phyloP scores from a whole-genome alignment of 2,329 filamentous ascomycete genomes.

The Ascomycota sp. region DNA sequence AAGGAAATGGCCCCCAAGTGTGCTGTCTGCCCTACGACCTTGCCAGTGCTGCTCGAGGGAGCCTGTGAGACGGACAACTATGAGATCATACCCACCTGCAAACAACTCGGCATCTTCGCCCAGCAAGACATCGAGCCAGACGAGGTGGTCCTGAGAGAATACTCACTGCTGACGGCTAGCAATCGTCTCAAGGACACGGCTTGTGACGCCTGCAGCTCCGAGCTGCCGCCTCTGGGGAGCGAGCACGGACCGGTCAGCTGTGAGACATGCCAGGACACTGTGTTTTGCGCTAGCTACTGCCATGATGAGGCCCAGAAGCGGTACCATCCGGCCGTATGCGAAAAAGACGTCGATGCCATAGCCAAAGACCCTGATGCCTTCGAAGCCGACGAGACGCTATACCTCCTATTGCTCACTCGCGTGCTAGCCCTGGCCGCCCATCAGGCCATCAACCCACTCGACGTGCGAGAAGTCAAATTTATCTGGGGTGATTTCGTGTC shows the following conservation, averaged over 20 bases:
- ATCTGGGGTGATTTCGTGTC: constrained; percentile 47
- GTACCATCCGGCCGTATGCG: constrained; percentile 44
- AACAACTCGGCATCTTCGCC: constrained; percentile 78
- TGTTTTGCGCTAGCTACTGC: constrained; percentile 41
- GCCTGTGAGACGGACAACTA: constrained; percentile 26
- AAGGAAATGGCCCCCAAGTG: constrained; percentile 54
- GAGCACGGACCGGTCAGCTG: constrained; percentile 28
- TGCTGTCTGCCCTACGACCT: constrained; percentile 49
- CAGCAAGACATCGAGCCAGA: constrained; percentile 56
- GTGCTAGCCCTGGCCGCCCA: constrained; percentile 40
- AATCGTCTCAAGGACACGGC: constrained; percentile 68
- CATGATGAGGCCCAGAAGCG: constrained; percentile 31
- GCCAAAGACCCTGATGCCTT: constrained; percentile 38
- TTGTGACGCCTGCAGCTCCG: constrained; percentile 71
- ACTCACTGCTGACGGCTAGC: constrained; percentile 69
- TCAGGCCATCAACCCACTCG: constrained; percentile 36
- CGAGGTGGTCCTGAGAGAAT: constrained; percentile 58
- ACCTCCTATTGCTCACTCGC: constrained; percentile 38
- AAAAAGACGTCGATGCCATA: constrained; percentile 41
- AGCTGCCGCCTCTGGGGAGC: constrained; percentile 37
- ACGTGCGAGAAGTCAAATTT: constrained; percentile 41
- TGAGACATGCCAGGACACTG: constrained; percentile 38
- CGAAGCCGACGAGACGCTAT: constrained; percentile 37
- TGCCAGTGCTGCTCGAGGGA: constrained; percentile 46
- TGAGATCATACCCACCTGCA: constrained; percentile 33